Conservation (phyloP, 805 yeast species). For the Metschnikowia amazonensis region DNA sequence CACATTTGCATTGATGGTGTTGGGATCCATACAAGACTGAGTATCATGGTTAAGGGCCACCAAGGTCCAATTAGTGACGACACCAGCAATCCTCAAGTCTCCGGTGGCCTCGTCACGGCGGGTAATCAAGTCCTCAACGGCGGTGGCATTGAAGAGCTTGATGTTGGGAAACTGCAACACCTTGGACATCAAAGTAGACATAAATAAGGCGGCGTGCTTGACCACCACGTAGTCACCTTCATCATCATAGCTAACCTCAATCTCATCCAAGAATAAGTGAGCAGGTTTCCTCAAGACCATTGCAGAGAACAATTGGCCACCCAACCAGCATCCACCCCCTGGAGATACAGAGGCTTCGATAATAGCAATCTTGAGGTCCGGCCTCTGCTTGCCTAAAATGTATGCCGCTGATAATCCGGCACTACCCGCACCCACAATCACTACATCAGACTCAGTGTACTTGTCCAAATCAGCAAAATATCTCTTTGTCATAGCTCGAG, state of each 20-base stretch:
- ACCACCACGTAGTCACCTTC: constrained; percentile 80
- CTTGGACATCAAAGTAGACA: constrained; percentile 65
- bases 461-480: constrained; percentile 71
- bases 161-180: constrained; percentile 70
- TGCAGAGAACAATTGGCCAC: constrained; percentile 73
- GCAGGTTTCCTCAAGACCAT: constrained; percentile 81
- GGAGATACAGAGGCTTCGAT: constrained; percentile 73
- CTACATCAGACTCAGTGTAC: constrained; percentile 70
- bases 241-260: constrained; percentile 66
- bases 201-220: constrained; percentile 75
- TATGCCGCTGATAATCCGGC: constrained; percentile 77
- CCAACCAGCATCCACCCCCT: constrained; percentile 79
- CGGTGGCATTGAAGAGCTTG: constrained; percentile 74
- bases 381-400: constrained; percentile 66
- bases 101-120: constrained; percentile 56
- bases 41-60: constrained; percentile 72
- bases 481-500: constrained; percentile 75
- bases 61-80: constrained; percentile 79
- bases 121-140: constrained; percentile 76
- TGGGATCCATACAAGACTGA: constrained; percentile 81
- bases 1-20: constrained; percentile 63
- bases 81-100: constrained; percentile 67
- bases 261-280: constrained; percentile 59
- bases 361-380: constrained; percentile 69
- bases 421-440: constrained; percentile 75